Evolutionary conservation across 441 rosid genomes (phyloP).

Genomic region (Capsella rubella): DNA sequence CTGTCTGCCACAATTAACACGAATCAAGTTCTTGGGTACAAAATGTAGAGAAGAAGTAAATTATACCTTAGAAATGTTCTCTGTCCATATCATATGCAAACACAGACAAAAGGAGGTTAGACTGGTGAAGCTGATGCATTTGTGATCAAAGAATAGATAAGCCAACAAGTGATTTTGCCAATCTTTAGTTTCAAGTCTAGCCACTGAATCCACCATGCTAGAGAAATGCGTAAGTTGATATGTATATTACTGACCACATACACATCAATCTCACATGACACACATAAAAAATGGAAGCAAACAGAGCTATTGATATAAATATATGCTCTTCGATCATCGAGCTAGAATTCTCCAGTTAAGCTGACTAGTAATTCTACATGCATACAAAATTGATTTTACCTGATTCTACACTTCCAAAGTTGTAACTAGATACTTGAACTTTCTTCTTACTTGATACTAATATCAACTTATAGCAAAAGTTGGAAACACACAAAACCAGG

Average conservation of each 20-base stretch:
- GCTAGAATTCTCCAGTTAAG: not conserved
- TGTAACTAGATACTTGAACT: not conserved
- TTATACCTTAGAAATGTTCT: conserved; percentile 7
- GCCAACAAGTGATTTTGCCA: not conserved
- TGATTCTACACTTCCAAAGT: conserved; percentile 11
- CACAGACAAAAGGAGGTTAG: not conserved
- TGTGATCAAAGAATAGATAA: conserved; percentile 21
- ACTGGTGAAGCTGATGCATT: conserved; percentile 6
- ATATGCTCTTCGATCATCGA: conserved; percentile 2
- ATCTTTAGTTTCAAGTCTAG: conserved; percentile 5
- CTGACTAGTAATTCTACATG: not conserved
- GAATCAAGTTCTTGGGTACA: conserved; percentile 10
- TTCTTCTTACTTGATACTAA: not conserved
- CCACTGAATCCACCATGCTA: conserved; percentile 7
- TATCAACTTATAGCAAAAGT: conserved; percentile 18
- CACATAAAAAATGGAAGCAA: conserved; percentile 13
- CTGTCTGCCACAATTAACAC: conserved; percentile 12
- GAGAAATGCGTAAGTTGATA: not conserved
- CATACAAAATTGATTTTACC: not conserved
- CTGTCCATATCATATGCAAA: conserved; percentile 1
- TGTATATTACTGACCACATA: not conserved
- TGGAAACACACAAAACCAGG: conserved; percentile 2
- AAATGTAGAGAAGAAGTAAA: conserved; percentile 5
- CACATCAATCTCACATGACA: not conserved
- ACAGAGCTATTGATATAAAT: not conserved